Conservation (phyloP, 345 rosid genomes). For the Excoecaria cochinchinensis region DNA sequence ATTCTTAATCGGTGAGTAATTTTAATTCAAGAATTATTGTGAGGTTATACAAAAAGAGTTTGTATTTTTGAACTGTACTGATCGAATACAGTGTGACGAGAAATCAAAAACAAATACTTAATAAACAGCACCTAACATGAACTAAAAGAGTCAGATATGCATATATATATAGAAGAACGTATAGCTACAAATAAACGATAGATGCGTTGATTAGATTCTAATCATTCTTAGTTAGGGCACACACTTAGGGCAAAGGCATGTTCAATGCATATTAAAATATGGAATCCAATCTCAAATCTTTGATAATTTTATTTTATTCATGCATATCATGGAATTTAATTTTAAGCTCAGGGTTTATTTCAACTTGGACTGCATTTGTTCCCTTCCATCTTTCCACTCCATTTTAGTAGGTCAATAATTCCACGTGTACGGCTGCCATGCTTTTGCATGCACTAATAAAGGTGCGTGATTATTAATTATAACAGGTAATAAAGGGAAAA, state of each 20-base stretch:
- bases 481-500: neutral
- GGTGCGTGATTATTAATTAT: neutral
- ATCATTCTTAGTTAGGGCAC: neutral
- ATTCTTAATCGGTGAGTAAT: too few relatives aligned
- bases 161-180: neutral
- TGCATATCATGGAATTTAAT: neutral
- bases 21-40: too few relatives aligned
- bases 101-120: too few relatives aligned
- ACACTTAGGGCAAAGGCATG: constrained; percentile 12
- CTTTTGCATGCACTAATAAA: neutral
- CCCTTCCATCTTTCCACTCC: neutral
- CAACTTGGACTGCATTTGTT: constrained; percentile 25
- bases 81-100: too few relatives aligned
- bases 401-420: neutral
- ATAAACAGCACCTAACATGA: too few relatives aligned
- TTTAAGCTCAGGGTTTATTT: neutral
- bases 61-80: too few relatives aligned
- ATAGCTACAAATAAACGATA: neutral
- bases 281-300: constrained; percentile 24
- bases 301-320: neutral
- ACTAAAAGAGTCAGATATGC: too few relatives aligned
- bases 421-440: constrained; percentile 37
- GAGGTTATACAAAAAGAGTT: too few relatives aligned
- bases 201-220: constrained; percentile 19
- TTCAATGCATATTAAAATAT: constrained; percentile 19